Evolutionary conservation across 345 rosid genomes (phyloP).

Genomic region (Salix udensis): DNA sequence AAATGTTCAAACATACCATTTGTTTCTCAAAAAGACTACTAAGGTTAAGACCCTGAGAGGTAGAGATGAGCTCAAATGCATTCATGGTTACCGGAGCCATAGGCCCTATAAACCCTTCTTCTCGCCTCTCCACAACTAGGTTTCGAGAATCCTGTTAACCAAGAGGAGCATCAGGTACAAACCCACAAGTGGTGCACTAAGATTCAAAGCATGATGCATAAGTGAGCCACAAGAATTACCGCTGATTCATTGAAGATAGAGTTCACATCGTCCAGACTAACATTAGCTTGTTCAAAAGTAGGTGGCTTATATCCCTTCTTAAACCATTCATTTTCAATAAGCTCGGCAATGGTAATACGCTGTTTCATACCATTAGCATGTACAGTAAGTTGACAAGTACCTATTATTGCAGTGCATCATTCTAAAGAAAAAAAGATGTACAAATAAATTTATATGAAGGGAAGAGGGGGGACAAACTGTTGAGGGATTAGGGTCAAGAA

Average conservation of each 20-base stretch:
- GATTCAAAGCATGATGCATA: slow-evolving; percentile 2
- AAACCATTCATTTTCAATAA: slow-evolving; percentile 94
- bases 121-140: slow-evolving; percentile 91
- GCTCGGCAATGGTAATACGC: slow-evolving; percentile 78
- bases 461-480: slow-evolving; percentile 45
- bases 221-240: slow-evolving; percentile 39
- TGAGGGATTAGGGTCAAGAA: slow-evolving; percentile 83
- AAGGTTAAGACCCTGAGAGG: slow-evolving; percentile 96
- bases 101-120: slow-evolving; percentile 42
- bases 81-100: slow-evolving; percentile 81
- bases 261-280: slow-evolving; percentile 80
- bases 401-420: not conserved
- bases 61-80: slow-evolving; percentile 95
- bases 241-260: slow-evolving; percentile 69
- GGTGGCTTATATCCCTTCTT: slow-evolving; percentile 94
- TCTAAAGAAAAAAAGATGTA: not conserved
- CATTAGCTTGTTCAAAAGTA: slow-evolving; percentile 66
- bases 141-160: slow-evolving; percentile 50
- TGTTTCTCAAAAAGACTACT: slow-evolving; percentile 88
- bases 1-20: slow-evolving; percentile 50
- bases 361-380: slow-evolving; percentile 41
- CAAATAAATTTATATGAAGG: slow-evolving; percentile 3
- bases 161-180: slow-evolving; percentile 19
- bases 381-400: slow-evolving; percentile 4
- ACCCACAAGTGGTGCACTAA: slow-evolving; percentile 5